Evolutionary conservation across 352 stramenopile species (phyloP).

Genomic region (Phytophthora pistaciae): DNA sequence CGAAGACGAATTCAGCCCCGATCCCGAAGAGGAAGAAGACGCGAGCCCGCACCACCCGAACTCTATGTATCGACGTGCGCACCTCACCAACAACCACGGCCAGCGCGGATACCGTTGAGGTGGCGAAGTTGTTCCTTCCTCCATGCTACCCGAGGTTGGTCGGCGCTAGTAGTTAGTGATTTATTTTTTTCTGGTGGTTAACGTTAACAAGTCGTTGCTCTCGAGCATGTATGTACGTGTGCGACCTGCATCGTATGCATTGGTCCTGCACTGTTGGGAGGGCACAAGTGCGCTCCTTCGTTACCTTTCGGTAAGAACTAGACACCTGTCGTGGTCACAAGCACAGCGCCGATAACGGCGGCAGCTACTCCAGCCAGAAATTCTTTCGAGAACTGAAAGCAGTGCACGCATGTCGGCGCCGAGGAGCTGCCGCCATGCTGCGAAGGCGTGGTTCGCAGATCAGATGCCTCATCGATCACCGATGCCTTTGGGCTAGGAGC

Average conservation of each 20-base stretch:
- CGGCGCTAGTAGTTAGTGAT: slow-evolving; percentile 37
- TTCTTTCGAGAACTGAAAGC: slow-evolving; percentile 57
- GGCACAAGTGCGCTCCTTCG: neutral
- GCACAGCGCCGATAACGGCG: slow-evolving; percentile 29
- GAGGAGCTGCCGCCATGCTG: neutral
- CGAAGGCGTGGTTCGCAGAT: neutral
- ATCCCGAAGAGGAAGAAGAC: slow-evolving; percentile 47
- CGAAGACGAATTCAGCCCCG: slow-evolving; percentile 53
- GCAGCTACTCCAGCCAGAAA: slow-evolving; percentile 44
- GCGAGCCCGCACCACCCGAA: slow-evolving; percentile 54
- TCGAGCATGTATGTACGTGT: neutral
- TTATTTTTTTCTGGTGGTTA: slow-evolving; percentile 31
- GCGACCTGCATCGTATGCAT: neutral
- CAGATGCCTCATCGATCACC: neutral
- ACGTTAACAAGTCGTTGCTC: slow-evolving; percentile 25
- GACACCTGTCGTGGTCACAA: slow-evolving; percentile 52
- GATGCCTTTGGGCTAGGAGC: slow-evolving; percentile 3
- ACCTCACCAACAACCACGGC: slow-evolving; percentile 41
- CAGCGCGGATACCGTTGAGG: slow-evolving; percentile 36
- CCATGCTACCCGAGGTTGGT: neutral
- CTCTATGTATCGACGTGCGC: slow-evolving; percentile 55
- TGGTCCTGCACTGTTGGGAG: neutral
- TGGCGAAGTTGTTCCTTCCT: neutral
- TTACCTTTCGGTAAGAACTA: slow-evolving; percentile 34
- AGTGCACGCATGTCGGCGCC: neutral